phyloP scores from a whole-genome alignment of 176 grass and related monocot species.

The Carex cristatella region DNA sequence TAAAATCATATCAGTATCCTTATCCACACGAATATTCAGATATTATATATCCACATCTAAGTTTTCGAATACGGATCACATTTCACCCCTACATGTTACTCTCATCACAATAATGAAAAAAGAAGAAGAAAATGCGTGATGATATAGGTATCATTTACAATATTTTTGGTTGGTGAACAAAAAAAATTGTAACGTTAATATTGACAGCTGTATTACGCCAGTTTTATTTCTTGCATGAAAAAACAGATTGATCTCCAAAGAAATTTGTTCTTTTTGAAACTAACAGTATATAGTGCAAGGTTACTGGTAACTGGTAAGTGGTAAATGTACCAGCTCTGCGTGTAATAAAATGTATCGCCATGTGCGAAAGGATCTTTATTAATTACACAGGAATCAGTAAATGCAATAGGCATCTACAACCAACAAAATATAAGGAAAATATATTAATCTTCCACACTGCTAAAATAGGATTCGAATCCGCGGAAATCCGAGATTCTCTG shows the following conservation, averaged over 20 bases:
- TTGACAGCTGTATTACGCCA: too few species aligned
- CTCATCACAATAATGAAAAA: too few species aligned
- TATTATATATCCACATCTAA: too few species aligned
- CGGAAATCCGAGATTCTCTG: too few species aligned
- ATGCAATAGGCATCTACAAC: not conserved
- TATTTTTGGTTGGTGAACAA: too few species aligned
- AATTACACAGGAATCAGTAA: not conserved
- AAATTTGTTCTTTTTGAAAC: not conserved
- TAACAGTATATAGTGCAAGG: not conserved
- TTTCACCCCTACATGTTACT: too few species aligned
- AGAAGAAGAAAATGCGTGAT: not conserved
- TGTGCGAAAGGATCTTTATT: not conserved
- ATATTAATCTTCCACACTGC: not conserved
- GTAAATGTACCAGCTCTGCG: not conserved
- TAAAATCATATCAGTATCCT: too few species aligned
- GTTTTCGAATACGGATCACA: too few species aligned
- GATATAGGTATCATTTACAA: not conserved
- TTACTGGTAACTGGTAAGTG: not conserved
- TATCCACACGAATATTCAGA: too few species aligned
- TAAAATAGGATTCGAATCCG: too few species aligned
- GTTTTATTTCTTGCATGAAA: too few species aligned
- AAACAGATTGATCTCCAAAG: not conserved
- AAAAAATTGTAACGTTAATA: too few species aligned
- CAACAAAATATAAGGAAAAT: not conserved
- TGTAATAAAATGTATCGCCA: not conserved